Percentiles rank a stretch among this genome's conserved stretches.
These are phyloP conservation scores for Pseudozyma sp. DNA, from an alignment of 1,284 basidiomycete species.

Conservation along the genomic window DNA sequence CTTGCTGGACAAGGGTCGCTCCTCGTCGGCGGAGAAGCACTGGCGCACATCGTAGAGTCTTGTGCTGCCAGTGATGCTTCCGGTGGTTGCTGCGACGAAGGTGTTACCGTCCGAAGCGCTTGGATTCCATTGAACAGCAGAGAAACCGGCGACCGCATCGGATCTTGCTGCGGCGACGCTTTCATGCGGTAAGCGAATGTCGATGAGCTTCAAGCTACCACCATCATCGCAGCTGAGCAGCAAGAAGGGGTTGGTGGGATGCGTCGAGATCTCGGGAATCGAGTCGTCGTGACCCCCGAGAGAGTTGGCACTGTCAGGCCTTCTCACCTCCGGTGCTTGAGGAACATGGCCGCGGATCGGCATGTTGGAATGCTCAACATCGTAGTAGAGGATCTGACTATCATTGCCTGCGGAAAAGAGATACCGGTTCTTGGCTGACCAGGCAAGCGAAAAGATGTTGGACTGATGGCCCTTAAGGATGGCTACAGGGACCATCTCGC, in stretches of 20 bases:
- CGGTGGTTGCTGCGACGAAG: conserved; percentile 39
- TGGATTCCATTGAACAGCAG: conserved; percentile 44
- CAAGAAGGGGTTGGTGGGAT: conserved; percentile 33
- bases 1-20: conserved; percentile 24
- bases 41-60: conserved; percentile 42
- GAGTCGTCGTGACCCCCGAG: conserved; percentile 37
- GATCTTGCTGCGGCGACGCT: conserved; percentile 18
- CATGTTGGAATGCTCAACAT: conserved; percentile 36
- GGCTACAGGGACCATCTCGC: conserved; percentile 12
- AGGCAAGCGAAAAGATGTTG: conserved; percentile 50
- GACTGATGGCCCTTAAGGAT: conserved; percentile 37
- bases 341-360: conserved; percentile 13
- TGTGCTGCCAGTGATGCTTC: conserved; percentile 32
- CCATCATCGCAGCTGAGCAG: conserved; percentile 40
- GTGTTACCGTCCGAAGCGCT: conserved; percentile 43
- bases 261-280: conserved; percentile 30
- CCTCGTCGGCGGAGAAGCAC: conserved; percentile 20
- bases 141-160: conserved; percentile 22
- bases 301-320: conserved; percentile 11
- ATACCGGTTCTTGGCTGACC: conserved; percentile 36
- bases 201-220: conserved; percentile 30
- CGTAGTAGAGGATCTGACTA: conserved; percentile 38
- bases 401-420: conserved; percentile 43
- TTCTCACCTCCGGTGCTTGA: neutral
- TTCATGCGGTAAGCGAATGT: conserved; percentile 27